Conservation (phyloP, 169 alveolate genomes). For the Plasmodium relictum region DNA sequence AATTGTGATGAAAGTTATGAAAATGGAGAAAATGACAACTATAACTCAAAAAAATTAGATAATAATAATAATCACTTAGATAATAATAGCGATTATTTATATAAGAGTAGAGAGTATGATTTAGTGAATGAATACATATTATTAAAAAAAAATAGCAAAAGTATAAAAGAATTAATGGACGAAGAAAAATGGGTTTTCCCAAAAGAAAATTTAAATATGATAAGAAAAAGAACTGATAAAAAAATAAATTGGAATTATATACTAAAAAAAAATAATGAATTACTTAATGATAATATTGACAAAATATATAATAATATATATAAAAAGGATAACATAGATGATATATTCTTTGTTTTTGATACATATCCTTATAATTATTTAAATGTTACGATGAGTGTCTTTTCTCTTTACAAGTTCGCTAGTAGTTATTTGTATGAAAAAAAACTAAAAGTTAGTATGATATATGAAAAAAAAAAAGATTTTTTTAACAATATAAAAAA, state of each 20-base stretch:
- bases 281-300: conserved; percentile 46
- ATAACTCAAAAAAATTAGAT: background rate
- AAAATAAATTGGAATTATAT: conserved; percentile 70
- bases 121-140: conserved; percentile 36
- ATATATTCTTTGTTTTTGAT: conserved; percentile 53
- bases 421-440: conserved; percentile 45
- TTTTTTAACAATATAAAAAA: conserved; percentile 1
- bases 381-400: conserved; percentile 73
- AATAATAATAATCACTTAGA: background rate
- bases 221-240: conserved; percentile 49
- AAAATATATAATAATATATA: conserved; percentile 49
- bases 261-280: conserved; percentile 46
- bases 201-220: conserved; percentile 65
- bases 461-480: conserved; percentile 1
- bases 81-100: background rate
- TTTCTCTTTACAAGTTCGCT: conserved; percentile 51
- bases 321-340: conserved; percentile 47
- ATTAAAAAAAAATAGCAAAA: conserved; percentile 29
- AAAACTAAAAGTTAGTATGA: conserved; percentile 6
- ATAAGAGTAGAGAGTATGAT: conserved; percentile 18
- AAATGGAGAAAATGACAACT: background rate
- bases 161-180: conserved; percentile 50
- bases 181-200: conserved; percentile 53
- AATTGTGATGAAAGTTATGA: background rate
- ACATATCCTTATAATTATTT: conserved; percentile 69